These are phyloP conservation scores for Diospyros kaki DNA, from an alignment of 148 eudicot genomes.

Conservation along the genomic window DNA sequence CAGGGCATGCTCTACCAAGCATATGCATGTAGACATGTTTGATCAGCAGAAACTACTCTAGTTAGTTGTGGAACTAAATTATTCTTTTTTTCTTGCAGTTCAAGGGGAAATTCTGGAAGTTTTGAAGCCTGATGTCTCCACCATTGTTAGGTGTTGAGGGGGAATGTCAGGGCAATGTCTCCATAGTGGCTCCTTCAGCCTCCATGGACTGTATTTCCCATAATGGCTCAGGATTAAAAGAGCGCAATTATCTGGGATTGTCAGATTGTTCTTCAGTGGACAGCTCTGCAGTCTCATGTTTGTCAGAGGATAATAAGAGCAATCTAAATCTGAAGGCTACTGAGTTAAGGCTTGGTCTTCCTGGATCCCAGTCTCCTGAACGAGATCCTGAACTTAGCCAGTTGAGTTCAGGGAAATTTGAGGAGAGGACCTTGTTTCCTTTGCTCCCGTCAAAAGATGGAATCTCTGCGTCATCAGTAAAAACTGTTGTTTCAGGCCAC, in stretches of 20 bases:
- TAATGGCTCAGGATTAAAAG: constrained; percentile 44
- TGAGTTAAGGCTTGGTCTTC: constrained; percentile 89
- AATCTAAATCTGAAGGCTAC: constrained; percentile 80
- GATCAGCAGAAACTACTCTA: background rate
- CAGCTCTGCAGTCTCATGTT: constrained; percentile 54
- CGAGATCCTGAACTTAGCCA: constrained; percentile 48
- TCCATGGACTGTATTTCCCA: constrained; percentile 29
- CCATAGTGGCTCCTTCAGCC: constrained; percentile 42
- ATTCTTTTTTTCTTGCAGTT: constrained; percentile 15
- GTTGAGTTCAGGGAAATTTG: constrained; percentile 49
- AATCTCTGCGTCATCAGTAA: constrained; percentile 34
- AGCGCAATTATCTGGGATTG: constrained; percentile 71
- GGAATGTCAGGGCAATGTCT: constrained; percentile 49
- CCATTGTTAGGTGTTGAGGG: constrained; percentile 67
- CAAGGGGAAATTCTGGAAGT: constrained; percentile 8
- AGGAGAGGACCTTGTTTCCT: constrained; percentile 81
- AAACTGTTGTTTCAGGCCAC: constrained; percentile 61
- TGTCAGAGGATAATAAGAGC: constrained; percentile 49
- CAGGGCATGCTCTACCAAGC: too few species aligned
- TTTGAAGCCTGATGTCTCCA: constrained; percentile 60
- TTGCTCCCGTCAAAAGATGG: constrained; percentile 71
- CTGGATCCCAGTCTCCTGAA: constrained; percentile 86
- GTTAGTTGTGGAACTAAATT: background rate
- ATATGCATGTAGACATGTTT: background rate
- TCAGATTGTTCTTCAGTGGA: constrained; percentile 84